Conservation (phyloP, 257 asterid species). For the Anisodus acutangulus region DNA sequence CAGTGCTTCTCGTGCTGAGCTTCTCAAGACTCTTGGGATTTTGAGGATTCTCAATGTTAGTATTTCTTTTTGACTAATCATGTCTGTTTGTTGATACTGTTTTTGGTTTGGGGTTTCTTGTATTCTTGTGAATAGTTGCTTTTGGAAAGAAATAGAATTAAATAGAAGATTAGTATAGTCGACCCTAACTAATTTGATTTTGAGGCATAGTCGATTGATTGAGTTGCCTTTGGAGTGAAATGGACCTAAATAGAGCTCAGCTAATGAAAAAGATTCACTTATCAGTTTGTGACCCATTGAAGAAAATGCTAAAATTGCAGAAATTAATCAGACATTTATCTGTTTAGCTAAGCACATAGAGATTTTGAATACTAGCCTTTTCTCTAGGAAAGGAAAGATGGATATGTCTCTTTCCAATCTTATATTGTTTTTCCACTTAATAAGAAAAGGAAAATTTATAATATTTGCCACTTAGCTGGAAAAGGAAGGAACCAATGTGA, state of each 20-base stretch:
- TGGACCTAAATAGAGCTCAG: too few relatives aligned
- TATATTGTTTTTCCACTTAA: not conserved
- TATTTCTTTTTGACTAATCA: not conserved
- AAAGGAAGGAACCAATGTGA: not conserved
- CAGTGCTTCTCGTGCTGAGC: constrained; percentile 91
- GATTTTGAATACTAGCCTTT: not conserved
- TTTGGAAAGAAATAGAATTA: not conserved
- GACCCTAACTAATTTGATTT: not conserved
- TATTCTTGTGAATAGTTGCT: not conserved
- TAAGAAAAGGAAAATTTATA: not conserved
- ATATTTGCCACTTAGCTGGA: not conserved
- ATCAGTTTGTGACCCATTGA: not conserved
- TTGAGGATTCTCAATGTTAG: constrained; percentile 84
- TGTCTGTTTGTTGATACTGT: not conserved
- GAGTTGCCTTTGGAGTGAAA: too few relatives aligned
- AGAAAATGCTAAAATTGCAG: not conserved
- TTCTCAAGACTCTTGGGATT: constrained; percentile 92
- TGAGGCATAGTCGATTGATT: not conserved
- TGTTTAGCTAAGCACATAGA: not conserved
- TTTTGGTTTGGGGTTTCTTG: not conserved
- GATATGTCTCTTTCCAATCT: not conserved
- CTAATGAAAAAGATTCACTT: too few relatives aligned
- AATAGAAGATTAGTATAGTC: not conserved
- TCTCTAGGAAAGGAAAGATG: not conserved
- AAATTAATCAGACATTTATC: not conserved